Percentiles rank a stretch among this genome's conserved stretches.
phyloP scores from a whole-genome alignment of 1,284 basidiomycete genomes.

The Boletus sp. region DNA sequence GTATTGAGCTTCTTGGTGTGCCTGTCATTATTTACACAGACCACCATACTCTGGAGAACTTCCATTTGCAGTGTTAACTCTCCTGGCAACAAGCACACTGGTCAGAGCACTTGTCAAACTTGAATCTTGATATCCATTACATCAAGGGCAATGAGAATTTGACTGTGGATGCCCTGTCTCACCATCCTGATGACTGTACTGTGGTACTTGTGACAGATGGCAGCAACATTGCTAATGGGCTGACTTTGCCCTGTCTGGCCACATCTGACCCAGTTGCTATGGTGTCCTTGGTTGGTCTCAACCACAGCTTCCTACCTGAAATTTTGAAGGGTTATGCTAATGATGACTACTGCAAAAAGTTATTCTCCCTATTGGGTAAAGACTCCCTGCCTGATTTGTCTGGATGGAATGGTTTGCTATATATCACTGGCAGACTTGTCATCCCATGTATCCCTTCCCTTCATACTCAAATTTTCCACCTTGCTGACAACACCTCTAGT shows the following conservation, averaged over 20 bases:
- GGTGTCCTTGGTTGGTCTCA: background rate
- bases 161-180: background rate
- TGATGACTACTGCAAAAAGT: conserved; percentile 35
- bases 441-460: background rate
- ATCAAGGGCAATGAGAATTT: background rate
- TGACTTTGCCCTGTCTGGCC: too few relatives aligned
- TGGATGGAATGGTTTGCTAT: background rate
- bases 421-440: background rate
- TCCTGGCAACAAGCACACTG: conserved; percentile 20
- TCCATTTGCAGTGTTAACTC: conserved; percentile 34
- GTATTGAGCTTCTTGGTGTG: conserved; percentile 37
- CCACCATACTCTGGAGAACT: background rate
- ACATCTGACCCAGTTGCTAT: too few relatives aligned
- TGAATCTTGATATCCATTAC: background rate
- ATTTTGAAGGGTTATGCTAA: conserved; percentile 36
- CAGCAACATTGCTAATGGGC: too few relatives aligned
- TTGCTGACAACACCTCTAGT: too few relatives aligned
- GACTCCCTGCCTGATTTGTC: too few relatives aligned
- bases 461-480: too few relatives aligned
- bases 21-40: conserved; percentile 15
- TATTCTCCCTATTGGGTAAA: conserved; percentile 11
- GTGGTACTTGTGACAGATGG: too few relatives aligned
- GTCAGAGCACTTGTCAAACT: background rate
- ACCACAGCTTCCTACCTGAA: conserved; percentile 12
- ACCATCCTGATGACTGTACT: too few relatives aligned